Base-by-base conservation (phyloP, 2,329 filamentous ascomycete genomes). In the Arthrobotrys sphaeroides region DNA sequence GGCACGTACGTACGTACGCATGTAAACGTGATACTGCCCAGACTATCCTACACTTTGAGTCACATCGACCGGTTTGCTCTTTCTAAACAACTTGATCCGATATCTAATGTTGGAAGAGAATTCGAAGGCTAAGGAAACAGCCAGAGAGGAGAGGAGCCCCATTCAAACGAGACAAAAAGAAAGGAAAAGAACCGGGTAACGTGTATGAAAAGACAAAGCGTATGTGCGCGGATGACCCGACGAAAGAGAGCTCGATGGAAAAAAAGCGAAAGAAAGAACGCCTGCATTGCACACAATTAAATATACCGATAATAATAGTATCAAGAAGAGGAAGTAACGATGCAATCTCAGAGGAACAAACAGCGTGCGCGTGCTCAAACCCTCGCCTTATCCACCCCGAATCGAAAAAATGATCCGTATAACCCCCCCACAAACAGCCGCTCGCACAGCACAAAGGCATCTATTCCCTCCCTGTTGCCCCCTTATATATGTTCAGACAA, bases 131-230 rank as follows among this genome's bases (percentile, higher is more conserved):
- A 13, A 18, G 33, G 26, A 33, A 33, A 51, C 7, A 43, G 55
- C 57, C 51, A 59, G 69, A 74, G 69, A 49, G 69, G 69, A 74
- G 69, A 74, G 47, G 10, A 20, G 12, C 18, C 20, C 47, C 47
- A n/a, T n/a, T n/a, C 31, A 40, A 28, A 55, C 38, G 9, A 13
- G 22, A 45, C 36, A 9, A 53, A 22, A 53, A 61, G 9, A 53
- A 69, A 53, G 7, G 16, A 61, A 42, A 1, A n/a, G 42, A 62
- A 33, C 60, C n/a, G n/a, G n/a, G n/a, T n/a, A n/a, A n/a, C n/a
- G n/a, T n/a, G n/a, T n/a, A n/a, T n/a, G n/a, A n/a, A n/a, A n/a
- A n/a, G n/a, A n/a, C n/a, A n/a, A n/a, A n/a, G 36, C 24, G 31
- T 22, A 16, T 49, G 40, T 43, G 47, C 24, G 9, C 26, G 12